Base-by-base conservation (phyloP, 106 monocot species). In the Amphibolis antarctica region DNA sequence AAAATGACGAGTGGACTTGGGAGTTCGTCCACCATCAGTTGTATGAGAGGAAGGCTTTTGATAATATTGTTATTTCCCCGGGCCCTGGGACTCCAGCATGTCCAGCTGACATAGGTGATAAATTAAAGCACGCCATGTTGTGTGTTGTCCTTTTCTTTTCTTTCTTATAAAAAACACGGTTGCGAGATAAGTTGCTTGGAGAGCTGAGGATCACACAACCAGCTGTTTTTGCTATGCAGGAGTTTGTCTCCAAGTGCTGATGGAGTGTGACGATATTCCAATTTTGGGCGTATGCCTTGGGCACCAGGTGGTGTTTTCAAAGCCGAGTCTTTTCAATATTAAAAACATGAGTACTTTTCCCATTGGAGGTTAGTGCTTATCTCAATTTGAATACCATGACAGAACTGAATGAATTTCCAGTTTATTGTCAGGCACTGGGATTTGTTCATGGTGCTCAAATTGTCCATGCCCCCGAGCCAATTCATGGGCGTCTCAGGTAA, bases 211-310 rank as follows among this genome's bases (percentile, higher is more conserved):
- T n/a, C 17, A 9, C 12, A 30, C 30, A 4, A 55, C 19, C 3
- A 9, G 10, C 25, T 47, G 36, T 20, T 24, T 46, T 46, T 47
- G 45, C 0, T 57, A 44, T 66, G 11, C 65, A 98, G 98, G 98
- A 20, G 75, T 98, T 66, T 85, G 98, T 44, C 52, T 87, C 60
- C 68, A 81, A 18, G 69, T 98, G 74, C 78, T 98, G 36, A 63
- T 62, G 44, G 72, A 88, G 18, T 98, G 98, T 57, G 66, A 68
- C 60, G 85, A 98, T 64, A 75, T 98, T 68, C 98, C 90, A 10
- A 91, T 98, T 27, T 73, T 98, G 59, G 98, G 98, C 68, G 91
- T 98, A 26, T 98, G 98, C 68, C 98, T 98, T 66, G 98, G 91
- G 31, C 98, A 98, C 66, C 98, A 98, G 87, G 98, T 88, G 18